Conservation (phyloP, 2,329 filamentous ascomycete genomes). For the Boeremia lycopersici region DNA sequence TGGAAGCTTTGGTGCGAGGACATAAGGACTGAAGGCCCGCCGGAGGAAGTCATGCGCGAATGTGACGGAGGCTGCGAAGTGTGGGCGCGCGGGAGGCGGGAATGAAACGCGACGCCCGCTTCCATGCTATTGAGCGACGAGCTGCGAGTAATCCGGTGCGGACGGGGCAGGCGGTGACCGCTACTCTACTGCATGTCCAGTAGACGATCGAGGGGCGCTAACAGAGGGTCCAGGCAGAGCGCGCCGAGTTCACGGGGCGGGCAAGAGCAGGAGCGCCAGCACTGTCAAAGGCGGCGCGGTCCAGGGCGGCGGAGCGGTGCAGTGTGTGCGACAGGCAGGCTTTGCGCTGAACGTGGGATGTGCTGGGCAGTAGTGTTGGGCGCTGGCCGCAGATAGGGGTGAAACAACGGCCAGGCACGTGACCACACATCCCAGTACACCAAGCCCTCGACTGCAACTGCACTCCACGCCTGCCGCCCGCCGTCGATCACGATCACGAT, state of each 20-base stretch:
- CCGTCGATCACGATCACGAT: too few species aligned
- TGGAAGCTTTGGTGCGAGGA: conserved; percentile 53
- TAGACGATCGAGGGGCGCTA: conserved; percentile 14
- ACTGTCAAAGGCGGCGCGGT: background rate
- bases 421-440: background rate
- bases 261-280: background rate
- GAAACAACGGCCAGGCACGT: conserved; percentile 19
- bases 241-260: background rate
- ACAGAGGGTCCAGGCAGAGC: background rate
- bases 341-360: background rate
- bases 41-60: conserved; percentile 43
- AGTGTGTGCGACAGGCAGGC: background rate
- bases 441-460: background rate
- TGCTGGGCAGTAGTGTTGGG: conserved; percentile 3
- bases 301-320: background rate
- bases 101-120: conserved; percentile 26
- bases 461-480: background rate
- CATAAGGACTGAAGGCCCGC: conserved; percentile 48
- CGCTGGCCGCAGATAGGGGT: conserved; percentile 31
- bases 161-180: background rate
- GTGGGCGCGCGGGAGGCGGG: conserved; percentile 24
- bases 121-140: conserved; percentile 30
- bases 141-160: background rate
- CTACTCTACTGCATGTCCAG: background rate
- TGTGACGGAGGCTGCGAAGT: conserved; percentile 35